These are phyloP conservation scores for Sclerotinia subarctica DNA, from an alignment of 2,329 filamentous ascomycete genomes.

Conservation along the genomic window DNA sequence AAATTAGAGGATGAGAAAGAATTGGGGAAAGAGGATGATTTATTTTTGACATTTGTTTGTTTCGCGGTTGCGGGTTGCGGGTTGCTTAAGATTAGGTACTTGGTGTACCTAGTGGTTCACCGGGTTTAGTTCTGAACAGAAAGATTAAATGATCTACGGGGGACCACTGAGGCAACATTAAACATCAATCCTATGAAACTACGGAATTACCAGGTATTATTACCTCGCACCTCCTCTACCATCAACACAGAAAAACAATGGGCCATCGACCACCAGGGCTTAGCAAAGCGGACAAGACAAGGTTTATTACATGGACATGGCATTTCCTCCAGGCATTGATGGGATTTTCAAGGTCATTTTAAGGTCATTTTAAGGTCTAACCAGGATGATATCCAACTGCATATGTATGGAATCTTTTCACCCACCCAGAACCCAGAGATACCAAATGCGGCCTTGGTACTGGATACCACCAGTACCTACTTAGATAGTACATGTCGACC, in stretches of 20 bases:
- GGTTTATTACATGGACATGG: too few relatives aligned
- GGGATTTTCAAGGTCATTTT: background rate
- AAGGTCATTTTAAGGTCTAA: background rate
- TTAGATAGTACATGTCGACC: background rate
- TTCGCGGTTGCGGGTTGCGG: background rate
- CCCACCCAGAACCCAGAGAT: too few relatives aligned
- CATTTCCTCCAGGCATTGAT: background rate
- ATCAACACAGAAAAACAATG: too few relatives aligned
- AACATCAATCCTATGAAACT: background rate
- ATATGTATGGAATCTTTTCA: background rate
- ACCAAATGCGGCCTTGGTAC: background rate
- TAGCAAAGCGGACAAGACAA: too few relatives aligned
- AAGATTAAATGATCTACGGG: slow-evolving; percentile 14
- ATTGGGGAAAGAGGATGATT: background rate
- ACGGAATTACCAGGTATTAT: too few relatives aligned
- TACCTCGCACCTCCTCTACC: too few relatives aligned
- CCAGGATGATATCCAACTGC: slow-evolving; percentile 3
- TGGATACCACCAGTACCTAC: too few relatives aligned
- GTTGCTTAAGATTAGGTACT: background rate
- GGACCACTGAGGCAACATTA: background rate
- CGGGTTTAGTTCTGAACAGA: background rate
- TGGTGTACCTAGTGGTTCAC: too few relatives aligned
- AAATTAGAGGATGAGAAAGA: background rate
- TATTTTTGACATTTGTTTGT: slow-evolving; percentile 5
- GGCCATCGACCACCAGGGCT: too few relatives aligned